Percentiles rank a stretch among this genome's conserved stretches.
Evolutionary conservation across 2,329 filamentous ascomycete genomes (phyloP).

Genomic region (Hypomyces perniciosus): DNA sequence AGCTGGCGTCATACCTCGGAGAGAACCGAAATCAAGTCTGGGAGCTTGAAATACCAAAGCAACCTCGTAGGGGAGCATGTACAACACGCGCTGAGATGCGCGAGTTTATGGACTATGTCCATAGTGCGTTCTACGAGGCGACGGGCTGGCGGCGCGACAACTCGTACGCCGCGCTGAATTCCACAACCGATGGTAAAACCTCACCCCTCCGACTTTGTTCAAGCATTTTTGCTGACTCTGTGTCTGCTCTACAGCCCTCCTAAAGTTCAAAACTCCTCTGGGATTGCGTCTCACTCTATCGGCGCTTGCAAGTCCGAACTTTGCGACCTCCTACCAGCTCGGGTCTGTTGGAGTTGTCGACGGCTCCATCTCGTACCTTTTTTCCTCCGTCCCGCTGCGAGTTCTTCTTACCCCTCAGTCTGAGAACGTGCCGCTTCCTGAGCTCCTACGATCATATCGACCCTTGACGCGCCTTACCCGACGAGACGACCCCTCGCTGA

Average conservation of each 20-base stretch:
- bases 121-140: conserved; percentile 79
- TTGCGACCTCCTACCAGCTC: conserved; percentile 89
- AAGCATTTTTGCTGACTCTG: neutral
- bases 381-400: conserved; percentile 75
- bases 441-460: conserved; percentile 76
- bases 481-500: conserved; percentile 19
- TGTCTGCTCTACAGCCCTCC: conserved; percentile 52
- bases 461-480: conserved; percentile 60
- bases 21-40: neutral
- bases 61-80: conserved; percentile 21
- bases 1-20: too few relatives aligned
- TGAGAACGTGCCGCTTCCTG: conserved; percentile 66
- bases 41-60: neutral
- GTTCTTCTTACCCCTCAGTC: conserved; percentile 62
- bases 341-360: conserved; percentile 87
- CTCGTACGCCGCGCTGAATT: conserved; percentile 80
- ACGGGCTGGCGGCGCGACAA: conserved; percentile 90
- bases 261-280: conserved; percentile 81
- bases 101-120: conserved; percentile 96
- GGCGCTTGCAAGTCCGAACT: conserved; percentile 85
- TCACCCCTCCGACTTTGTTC: too few relatives aligned
- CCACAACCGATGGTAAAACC: conserved; percentile 66
- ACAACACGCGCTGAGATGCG: conserved; percentile 56
- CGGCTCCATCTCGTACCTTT: conserved; percentile 94
- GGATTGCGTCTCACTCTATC: conserved; percentile 83